Evolutionary conservation across 1,139 yeast genomes (phyloP).

Genomic region (Taphrina flavorubra): DNA sequence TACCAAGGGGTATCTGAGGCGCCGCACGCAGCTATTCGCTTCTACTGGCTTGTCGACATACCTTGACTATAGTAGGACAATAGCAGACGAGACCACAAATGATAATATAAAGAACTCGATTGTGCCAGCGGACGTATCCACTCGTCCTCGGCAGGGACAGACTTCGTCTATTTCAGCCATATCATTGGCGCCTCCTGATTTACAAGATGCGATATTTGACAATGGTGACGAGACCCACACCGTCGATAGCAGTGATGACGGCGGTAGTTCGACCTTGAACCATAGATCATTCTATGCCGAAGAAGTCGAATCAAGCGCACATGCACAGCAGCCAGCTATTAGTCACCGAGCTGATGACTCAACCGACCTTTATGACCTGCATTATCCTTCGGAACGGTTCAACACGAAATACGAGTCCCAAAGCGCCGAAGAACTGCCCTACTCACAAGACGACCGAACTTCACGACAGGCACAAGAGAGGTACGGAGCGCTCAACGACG

Average conservation of each 20-base stretch:
- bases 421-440: neutral
- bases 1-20: conserved; percentile 68
- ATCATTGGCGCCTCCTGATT: neutral
- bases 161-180: neutral
- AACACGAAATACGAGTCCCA: neutral
- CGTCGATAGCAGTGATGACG: conserved; percentile 2
- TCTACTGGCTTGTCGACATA: conserved; percentile 44
- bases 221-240: neutral
- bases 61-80: conserved; percentile 34
- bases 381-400: neutral
- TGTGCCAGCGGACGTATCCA: neutral
- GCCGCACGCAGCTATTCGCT: conserved; percentile 58
- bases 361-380: neutral
- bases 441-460: neutral
- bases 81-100: conserved; percentile 20
- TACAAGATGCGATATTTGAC: neutral
- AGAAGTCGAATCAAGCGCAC: neutral
- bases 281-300: conserved; percentile 3
- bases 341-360: too few species aligned
- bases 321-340: neutral
- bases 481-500: neutral
- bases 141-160: neutral
- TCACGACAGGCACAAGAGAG: neutral
- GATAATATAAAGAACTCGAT: neutral
- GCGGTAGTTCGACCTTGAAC: conserved; percentile 1